Evolutionary conservation across 1,284 basidiomycete genomes (phyloP).

Genomic region (Cerrena zonata): DNA sequence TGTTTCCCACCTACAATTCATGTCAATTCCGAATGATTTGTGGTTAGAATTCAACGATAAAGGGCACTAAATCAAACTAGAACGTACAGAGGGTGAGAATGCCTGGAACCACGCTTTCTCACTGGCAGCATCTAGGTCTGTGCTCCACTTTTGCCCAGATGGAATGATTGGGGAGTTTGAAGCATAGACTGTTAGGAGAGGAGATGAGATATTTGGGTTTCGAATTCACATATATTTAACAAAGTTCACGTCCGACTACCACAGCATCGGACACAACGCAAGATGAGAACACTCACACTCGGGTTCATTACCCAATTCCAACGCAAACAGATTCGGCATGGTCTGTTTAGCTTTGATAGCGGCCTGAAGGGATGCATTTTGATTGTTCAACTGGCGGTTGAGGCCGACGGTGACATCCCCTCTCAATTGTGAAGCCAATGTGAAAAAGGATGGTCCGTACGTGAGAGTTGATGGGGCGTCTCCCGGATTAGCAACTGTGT

Average conservation of each 20-base stretch:
- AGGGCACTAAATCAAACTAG: neutral
- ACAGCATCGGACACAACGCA: neutral
- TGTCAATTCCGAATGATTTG: no score
- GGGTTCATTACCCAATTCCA: conserved; percentile 43
- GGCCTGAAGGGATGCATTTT: conserved; percentile 32
- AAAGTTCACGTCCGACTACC: neutral
- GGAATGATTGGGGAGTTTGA: conserved; percentile 28
- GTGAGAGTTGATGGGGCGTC: conserved; percentile 36
- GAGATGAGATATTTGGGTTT: neutral
- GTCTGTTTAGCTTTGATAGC: conserved; percentile 30
- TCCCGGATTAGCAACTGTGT: conserved; percentile 33
- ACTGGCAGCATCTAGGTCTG: conserved; percentile 30
- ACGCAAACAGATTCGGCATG: conserved; percentile 33
- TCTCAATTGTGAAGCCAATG: conserved; percentile 29
- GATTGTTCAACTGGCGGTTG: conserved; percentile 37
- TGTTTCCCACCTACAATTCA: conserved; percentile 28
- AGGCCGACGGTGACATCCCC: conserved; percentile 37
- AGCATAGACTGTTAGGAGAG: conserved; percentile 25
- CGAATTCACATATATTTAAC: neutral
- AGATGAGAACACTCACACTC: conserved; percentile 28
- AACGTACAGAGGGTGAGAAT: conserved; percentile 29
- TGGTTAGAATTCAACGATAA: conserved; percentile 1
- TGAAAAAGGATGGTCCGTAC: conserved; percentile 37
- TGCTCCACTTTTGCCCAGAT: conserved; percentile 28
- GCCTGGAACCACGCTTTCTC: conserved; percentile 34